phyloP scores from a whole-genome alignment of 2,329 filamentous ascomycete species.

The Tolypocladium amazonense region DNA sequence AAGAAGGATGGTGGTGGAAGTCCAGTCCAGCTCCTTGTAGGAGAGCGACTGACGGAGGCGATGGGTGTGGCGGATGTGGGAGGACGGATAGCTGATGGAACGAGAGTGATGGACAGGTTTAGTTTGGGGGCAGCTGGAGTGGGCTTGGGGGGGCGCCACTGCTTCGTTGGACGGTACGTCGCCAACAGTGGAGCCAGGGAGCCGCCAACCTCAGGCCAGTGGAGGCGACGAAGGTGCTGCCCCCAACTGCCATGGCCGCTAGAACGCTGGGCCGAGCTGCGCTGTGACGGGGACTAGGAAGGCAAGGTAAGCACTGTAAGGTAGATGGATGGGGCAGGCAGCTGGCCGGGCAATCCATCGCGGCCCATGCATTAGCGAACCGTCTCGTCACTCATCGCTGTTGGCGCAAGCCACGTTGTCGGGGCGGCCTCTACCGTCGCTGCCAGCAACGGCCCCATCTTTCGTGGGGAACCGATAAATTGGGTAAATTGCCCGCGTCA shows the following conservation, averaged over 20 bases:
- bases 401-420: neutral
- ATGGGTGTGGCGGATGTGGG: conserved; percentile 7
- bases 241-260: neutral
- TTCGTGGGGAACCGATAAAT: neutral
- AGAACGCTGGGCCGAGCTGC: neutral
- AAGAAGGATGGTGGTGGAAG: conserved; percentile 8
- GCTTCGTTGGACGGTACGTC: neutral
- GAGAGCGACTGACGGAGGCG: conserved; percentile 9
- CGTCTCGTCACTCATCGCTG: neutral
- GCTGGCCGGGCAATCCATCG: neutral
- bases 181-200: neutral
- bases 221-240: neutral
- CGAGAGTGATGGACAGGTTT: neutral
- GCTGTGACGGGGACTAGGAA: too few relatives aligned
- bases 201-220: neutral
- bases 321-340: too few relatives aligned
- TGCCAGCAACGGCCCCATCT: neutral
- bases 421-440: neutral
- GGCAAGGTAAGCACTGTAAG: too few relatives aligned
- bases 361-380: neutral
- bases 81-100: conserved; percentile 14
- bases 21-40: conserved; percentile 23
- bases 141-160: conserved; percentile 2
- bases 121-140: conserved; percentile 1
- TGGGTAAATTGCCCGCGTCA: neutral